Conservation (phyloP, 495 filamentous ascomycete species). For the Lentithecium fluviatile region DNA sequence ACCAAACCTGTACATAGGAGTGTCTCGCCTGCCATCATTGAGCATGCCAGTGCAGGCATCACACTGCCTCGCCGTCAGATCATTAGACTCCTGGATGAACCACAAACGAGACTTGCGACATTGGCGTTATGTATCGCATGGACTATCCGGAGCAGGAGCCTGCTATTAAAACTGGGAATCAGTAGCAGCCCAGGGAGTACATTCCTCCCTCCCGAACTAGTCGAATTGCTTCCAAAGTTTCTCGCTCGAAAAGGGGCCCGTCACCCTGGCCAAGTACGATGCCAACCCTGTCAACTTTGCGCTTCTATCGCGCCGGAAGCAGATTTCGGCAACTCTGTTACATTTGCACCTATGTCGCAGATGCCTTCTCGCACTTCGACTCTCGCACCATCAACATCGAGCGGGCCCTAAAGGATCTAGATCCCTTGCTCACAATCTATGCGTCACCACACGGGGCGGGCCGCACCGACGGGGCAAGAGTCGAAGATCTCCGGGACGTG, state of each 20-base stretch:
- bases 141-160: conserved; percentile 13
- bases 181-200: conserved; percentile 19
- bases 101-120: not conserved
- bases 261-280: not conserved
- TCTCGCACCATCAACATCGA: conserved; percentile 19
- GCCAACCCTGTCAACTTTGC: conserved; percentile 8
- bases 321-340: conserved; percentile 19
- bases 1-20: not conserved
- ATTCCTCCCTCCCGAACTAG: conserved; percentile 22
- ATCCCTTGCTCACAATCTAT: conserved; percentile 5
- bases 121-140: conserved; percentile 13
- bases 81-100: not conserved
- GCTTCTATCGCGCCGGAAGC: conserved; percentile 18
- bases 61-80: not conserved
- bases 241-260: not conserved
- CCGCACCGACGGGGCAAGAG: not conserved
- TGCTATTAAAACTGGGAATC: conserved; percentile 17
- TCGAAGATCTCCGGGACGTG: conserved; percentile 5
- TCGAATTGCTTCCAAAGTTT: conserved; percentile 20
- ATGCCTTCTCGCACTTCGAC: conserved; percentile 24
- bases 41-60: conserved; percentile 10
- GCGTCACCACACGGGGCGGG: not conserved
- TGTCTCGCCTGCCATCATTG: not conserved
- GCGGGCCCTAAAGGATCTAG: conserved; percentile 16
- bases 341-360: conserved; percentile 16